Percentiles rank a stretch among this genome's conserved stretches.
These are phyloP conservation scores for Diaporthe citrichinensis DNA, from an alignment of 2,329 filamentous ascomycete genomes.

Conservation along the genomic window DNA sequence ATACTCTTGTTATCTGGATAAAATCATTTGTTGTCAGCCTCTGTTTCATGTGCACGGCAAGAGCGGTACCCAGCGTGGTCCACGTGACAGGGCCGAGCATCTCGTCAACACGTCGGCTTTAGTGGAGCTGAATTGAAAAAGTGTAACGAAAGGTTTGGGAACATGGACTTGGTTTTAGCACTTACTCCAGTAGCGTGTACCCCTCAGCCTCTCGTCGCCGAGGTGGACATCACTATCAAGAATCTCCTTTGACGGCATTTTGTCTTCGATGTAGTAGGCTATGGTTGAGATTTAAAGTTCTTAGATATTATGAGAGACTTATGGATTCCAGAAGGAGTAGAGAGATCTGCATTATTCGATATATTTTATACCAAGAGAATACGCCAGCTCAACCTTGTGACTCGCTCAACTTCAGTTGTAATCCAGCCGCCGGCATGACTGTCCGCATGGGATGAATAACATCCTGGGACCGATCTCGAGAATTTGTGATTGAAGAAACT, in stretches of 20 bases:
- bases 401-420: not conserved
- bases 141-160: accelerated
- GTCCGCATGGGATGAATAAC: not conserved
- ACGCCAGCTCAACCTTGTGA: not conserved
- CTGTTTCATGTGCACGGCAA: not conserved
- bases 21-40: not conserved
- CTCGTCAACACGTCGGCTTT: too few relatives aligned
- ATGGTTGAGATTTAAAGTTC: not conserved
- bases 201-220: not conserved
- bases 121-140: not conserved
- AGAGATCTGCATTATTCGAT: not conserved
- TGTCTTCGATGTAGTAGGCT: not conserved
- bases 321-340: too few relatives aligned
- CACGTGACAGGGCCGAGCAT: not conserved
- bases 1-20: not conserved
- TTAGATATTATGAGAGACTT: too few relatives aligned
- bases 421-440: not conserved
- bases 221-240: not conserved
- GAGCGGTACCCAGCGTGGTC: not conserved
- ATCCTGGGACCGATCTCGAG: not conserved
- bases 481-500: not conserved
- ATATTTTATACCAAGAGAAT: not conserved
- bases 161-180: not conserved
- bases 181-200: not conserved
- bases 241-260: slow-evolving; percentile 4